These are phyloP conservation scores for Parietichytrium sp. DNA, from an alignment of 108 stramenopile species.

Conservation along the genomic window DNA sequence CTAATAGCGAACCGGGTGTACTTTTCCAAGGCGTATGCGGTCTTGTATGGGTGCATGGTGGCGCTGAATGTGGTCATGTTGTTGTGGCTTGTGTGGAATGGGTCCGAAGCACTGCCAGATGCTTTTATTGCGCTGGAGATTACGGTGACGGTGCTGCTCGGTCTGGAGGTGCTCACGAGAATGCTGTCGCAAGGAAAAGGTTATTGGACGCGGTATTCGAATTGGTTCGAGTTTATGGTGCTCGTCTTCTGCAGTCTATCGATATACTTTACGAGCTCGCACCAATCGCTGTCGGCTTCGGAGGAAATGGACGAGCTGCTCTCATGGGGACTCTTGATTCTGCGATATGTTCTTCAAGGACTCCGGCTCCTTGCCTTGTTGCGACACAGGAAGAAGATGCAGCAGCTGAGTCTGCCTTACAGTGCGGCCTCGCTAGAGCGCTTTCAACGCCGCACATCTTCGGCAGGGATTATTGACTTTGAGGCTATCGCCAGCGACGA, in stretches of 20 bases:
- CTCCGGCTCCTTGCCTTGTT: background rate
- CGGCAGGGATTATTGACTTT: conserved; percentile 28
- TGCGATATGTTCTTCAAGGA: conserved; percentile 28
- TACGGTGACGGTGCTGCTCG: background rate
- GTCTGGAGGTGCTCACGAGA: background rate
- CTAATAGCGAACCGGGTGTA: conserved; percentile 16
- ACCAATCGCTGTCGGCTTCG: background rate
- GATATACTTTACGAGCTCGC: background rate
- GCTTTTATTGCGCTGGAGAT: conserved; percentile 14
- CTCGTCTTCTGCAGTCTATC: background rate
- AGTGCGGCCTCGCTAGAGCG: no score
- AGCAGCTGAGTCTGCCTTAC: background rate
- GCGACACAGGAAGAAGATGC: background rate
- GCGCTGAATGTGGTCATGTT: conserved; percentile 19
- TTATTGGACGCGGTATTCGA: conserved; percentile 23
- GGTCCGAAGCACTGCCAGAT: background rate
- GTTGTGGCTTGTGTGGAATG: background rate
- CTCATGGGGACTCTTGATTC: background rate
- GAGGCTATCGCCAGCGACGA: background rate
- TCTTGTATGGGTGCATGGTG: background rate
- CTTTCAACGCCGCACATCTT: background rate
- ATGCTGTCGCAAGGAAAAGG: conserved; percentile 11
- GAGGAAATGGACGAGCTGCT: conserved; percentile 35
- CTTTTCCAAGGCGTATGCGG: conserved; percentile 31
- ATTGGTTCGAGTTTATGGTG: conserved; percentile 35